Percentiles rank a stretch among this genome's conserved stretches.
Evolutionary conservation across 2,329 filamentous ascomycete species (phyloP).

Genomic region (Aspergillus texensis): DNA sequence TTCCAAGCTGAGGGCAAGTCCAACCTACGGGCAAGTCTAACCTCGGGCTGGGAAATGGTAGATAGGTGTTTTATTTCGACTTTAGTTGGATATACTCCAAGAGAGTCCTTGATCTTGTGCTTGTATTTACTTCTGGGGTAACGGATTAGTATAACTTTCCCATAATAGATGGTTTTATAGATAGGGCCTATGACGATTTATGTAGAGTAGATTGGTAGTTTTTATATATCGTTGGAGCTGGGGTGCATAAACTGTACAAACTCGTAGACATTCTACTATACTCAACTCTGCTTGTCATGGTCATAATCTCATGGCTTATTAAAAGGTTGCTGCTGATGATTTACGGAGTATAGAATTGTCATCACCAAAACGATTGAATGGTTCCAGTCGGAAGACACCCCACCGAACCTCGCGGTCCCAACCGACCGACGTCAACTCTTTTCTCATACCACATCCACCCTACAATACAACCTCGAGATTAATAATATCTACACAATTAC

Average conservation of each 20-base stretch:
- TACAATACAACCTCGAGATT: background rate
- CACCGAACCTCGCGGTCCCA: slow-evolving; percentile 1
- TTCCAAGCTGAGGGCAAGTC: background rate
- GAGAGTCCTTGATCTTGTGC: background rate
- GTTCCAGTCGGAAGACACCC: background rate
- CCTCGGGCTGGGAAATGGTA: background rate
- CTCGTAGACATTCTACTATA: background rate
- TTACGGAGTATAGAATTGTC: background rate
- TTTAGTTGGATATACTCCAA: background rate
- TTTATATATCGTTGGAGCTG: background rate
- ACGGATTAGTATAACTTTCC: background rate
- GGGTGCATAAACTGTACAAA: background rate
- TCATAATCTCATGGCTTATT: background rate
- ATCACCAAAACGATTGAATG: background rate
- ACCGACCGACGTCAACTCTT: slow-evolving; percentile 1
- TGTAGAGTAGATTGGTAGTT: background rate
- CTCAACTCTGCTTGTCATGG: background rate
- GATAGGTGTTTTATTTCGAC: background rate
- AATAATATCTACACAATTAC: background rate
- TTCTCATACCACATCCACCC: background rate
- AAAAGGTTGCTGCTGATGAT: background rate
- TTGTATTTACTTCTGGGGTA: background rate
- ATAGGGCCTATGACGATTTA: background rate
- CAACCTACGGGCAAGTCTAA: background rate
- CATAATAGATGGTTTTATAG: background rate